These are phyloP conservation scores for Cyclocybe aegerita DNA, from an alignment of 768 basidiomycete genomes.

Conservation along the genomic window DNA sequence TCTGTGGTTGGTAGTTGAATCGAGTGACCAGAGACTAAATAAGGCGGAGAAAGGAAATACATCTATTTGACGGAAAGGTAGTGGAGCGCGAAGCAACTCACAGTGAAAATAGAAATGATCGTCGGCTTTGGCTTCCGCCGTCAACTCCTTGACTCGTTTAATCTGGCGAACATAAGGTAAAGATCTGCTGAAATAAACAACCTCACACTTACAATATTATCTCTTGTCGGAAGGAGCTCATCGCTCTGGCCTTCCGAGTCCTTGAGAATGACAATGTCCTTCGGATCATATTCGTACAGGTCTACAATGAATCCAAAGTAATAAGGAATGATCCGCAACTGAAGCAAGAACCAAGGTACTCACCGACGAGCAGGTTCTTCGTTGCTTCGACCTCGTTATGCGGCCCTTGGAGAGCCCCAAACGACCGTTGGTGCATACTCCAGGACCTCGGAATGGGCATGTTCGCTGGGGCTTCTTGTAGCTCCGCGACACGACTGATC, in stretches of 20 bases:
- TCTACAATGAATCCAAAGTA: conserved; percentile 5
- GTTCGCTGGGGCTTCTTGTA: too few relatives aligned
- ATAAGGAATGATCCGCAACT: neutral
- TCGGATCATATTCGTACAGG: conserved; percentile 33
- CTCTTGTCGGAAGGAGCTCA: conserved; percentile 35
- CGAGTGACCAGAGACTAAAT: conserved; percentile 49
- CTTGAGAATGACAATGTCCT: conserved; percentile 43
- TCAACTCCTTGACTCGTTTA: conserved; percentile 41
- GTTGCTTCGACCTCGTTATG: conserved; percentile 37
- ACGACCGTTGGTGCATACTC: too few relatives aligned
- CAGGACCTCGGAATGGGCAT: too few relatives aligned
- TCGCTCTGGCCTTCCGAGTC: conserved; percentile 32
- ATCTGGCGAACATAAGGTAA: conserved; percentile 27
- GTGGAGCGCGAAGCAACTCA: conserved; percentile 31
- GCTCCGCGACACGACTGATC: too few relatives aligned
- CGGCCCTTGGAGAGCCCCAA: conserved; percentile 25
- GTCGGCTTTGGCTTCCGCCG: conserved; percentile 39
- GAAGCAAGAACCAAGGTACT: conserved; percentile 5
- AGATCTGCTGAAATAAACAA: neutral
- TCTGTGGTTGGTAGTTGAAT: conserved; percentile 41
- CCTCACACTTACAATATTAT: conserved; percentile 40
- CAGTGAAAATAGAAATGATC: conserved; percentile 62
- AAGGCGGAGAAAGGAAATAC: neutral
- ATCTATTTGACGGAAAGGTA: too few relatives aligned
- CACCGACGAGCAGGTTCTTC: conserved; percentile 35